Conservation (phyloP, 1,284 basidiomycete genomes). For the Porodaedalea pini region DNA sequence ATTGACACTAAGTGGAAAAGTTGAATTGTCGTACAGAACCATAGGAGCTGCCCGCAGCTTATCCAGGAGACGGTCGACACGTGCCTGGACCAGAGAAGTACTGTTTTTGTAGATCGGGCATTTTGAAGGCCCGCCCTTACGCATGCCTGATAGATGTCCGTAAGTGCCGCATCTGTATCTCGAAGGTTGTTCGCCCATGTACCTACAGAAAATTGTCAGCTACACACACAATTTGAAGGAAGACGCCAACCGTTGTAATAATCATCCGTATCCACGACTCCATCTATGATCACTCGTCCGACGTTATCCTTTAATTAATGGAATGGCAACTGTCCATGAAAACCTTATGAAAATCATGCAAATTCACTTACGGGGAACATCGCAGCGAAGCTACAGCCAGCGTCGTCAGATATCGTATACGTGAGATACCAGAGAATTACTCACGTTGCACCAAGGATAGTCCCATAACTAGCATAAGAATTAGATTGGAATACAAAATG, state of each 20-base stretch:
- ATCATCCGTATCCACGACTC: slow-evolving; percentile 17
- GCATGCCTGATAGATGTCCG: slow-evolving; percentile 22
- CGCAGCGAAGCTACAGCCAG: slow-evolving; percentile 22
- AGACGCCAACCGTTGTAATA: slow-evolving; percentile 8
- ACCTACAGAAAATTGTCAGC: slow-evolving; percentile 1
- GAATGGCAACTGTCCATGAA: neutral
- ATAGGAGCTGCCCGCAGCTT: neutral
- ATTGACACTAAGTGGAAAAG: neutral
- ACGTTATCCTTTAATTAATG: slow-evolving; percentile 20
- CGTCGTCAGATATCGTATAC: neutral
- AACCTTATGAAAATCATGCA: neutral
- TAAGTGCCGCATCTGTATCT: slow-evolving; percentile 22
- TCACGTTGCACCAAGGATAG: slow-evolving; percentile 25
- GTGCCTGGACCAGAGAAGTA: slow-evolving; percentile 18
- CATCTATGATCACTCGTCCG: slow-evolving; percentile 24
- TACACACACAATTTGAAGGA: neutral
- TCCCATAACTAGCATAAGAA: slow-evolving; percentile 24
- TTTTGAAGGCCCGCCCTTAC: slow-evolving; percentile 22
- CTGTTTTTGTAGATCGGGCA: slow-evolving; percentile 23
- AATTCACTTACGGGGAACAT: slow-evolving; percentile 26
- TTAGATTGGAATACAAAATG: neutral
- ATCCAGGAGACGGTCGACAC: slow-evolving; percentile 16
- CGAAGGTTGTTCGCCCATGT: slow-evolving; percentile 23
- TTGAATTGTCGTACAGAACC: slow-evolving; percentile 1
- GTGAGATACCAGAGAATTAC: neutral